Base-by-base conservation (phyloP, 2,329 filamentous ascomycete genomes). In the Colletotrichum orbiculare region DNA sequence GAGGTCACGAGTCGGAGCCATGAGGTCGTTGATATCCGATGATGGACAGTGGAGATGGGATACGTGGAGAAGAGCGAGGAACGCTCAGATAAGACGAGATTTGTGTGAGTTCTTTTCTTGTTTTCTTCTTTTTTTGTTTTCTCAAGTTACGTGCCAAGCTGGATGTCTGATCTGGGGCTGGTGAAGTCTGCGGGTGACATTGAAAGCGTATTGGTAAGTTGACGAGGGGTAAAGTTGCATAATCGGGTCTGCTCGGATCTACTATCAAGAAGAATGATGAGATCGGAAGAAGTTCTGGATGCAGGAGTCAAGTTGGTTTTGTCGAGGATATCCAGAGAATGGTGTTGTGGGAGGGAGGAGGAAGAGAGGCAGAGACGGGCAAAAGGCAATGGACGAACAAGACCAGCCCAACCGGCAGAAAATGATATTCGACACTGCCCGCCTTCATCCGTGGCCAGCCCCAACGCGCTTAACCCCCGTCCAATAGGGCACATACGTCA, bases 91-190 rank as follows among this genome's bases (percentile, higher is more conserved):
- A 52, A 52, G 42, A 41, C 10, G 33, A 41, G 37, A 56, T 47
- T 15, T 43, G 41, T 8, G 33, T 33, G 11, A 13, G 1, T 33
- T 60, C 50, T 45, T 61, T 61, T 46, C 39, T 17, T 60, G 4
- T 25, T 25, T 25, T 25, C 25, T 25, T 25, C 25, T 25, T 25
- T 4, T 25, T 25, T 25, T 25, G 37, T 48, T 62, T 56, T 65
- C 62, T 65, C 58, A 65, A 65, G 52, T 56, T 65, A 65, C 53
- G 62, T 65, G 62, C 62, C 62, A 65, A 65, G 62, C 62, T 65
- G 62, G 62, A 65, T 37, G 62, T 62, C 62, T 55, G 58, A 65
- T 65, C 62, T 65, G 62, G 58, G 62, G 58, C 52, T 62, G 62
- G 33, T 65, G 62, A 42, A 65, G 47, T 61, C 17, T 65, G 58